Evolutionary conservation across 371 early-diverging fungal species (phyloP).

Genomic region (Enteropsectra breve): DNA sequence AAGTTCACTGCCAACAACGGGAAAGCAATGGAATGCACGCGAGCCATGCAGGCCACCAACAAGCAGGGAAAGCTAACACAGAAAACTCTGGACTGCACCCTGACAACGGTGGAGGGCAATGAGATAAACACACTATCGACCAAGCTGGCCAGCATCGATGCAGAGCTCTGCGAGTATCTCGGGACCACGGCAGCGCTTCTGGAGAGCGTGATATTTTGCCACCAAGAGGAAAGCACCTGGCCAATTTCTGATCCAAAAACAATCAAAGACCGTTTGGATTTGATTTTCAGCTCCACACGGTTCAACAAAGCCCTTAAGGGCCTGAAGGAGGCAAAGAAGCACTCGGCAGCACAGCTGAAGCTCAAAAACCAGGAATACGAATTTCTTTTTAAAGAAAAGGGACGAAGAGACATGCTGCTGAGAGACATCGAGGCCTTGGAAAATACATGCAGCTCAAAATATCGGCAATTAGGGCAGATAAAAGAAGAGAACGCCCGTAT

Average conservation of each 20-base stretch:
- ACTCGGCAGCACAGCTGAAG: slow-evolving; percentile 64
- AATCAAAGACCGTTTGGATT: slow-evolving; percentile 95
- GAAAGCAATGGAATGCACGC: slow-evolving; percentile 67
- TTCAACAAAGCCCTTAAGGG: slow-evolving; percentile 80
- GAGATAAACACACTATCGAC: slow-evolving; percentile 62
- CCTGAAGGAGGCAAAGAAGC: slow-evolving; percentile 70
- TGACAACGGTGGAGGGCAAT: slow-evolving; percentile 18
- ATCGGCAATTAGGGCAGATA: slow-evolving; percentile 8
- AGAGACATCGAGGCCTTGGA: neutral
- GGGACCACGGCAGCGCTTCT: slow-evolving; percentile 80
- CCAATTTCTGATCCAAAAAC: slow-evolving; percentile 76
- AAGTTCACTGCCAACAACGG: slow-evolving; percentile 71
- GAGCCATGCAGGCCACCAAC: slow-evolving; percentile 68
- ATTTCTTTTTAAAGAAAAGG: slow-evolving; percentile 65
- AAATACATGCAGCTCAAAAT: slow-evolving; percentile 1
- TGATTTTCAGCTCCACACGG: slow-evolving; percentile 83
- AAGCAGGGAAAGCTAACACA: slow-evolving; percentile 64
- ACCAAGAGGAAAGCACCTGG: slow-evolving; percentile 97
- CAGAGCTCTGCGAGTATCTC: slow-evolving; percentile 70
- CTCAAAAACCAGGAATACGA: slow-evolving; percentile 65
- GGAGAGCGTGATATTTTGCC: slow-evolving; percentile 96
- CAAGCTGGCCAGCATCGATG: slow-evolving; percentile 75
- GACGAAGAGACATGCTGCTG: slow-evolving; percentile 66
- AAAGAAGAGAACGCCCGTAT: neutral
- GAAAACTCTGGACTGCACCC: slow-evolving; percentile 70